Conservation (phyloP, 495 filamentous ascomycete species). For the Tuber melanosporum region DNA sequence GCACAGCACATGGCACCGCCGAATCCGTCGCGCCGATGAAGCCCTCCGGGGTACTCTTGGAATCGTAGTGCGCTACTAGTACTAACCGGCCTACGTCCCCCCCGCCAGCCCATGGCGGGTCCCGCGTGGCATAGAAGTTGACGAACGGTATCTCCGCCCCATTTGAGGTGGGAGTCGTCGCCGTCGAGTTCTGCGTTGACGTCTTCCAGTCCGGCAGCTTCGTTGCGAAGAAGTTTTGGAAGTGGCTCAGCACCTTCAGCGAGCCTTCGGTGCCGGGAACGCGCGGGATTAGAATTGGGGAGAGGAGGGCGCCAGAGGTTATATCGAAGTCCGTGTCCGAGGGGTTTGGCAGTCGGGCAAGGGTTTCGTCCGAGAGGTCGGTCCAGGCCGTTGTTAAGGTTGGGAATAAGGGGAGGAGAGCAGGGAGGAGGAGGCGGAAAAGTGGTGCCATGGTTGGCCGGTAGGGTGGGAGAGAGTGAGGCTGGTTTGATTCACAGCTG, state of each 20-base stretch:
- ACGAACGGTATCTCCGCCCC: conserved; percentile 67
- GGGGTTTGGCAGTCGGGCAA: conserved; percentile 56
- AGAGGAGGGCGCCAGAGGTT: conserved; percentile 60
- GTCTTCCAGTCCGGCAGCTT: conserved; percentile 73
- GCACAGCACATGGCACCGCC: conserved; percentile 84
- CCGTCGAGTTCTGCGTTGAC: conserved; percentile 78
- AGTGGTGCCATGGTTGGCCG: background rate
- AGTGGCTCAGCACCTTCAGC: conserved; percentile 68
- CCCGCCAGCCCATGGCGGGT: conserved; percentile 68
- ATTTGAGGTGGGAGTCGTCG: conserved; percentile 66
- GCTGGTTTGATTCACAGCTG: background rate
- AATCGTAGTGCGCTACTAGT: conserved; percentile 92
- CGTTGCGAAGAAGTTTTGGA: conserved; percentile 67
- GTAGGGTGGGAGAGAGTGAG: background rate
- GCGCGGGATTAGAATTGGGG: conserved; percentile 82
- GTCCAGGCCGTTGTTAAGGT: conserved; percentile 56
- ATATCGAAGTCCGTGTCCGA: conserved; percentile 76
- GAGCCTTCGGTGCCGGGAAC: conserved; percentile 80
- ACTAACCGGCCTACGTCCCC: conserved; percentile 76
- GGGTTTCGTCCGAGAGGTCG: conserved; percentile 62
- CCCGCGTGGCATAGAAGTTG: conserved; percentile 80
- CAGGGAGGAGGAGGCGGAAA: conserved; percentile 9
- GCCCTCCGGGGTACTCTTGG: conserved; percentile 68
- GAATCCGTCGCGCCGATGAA: conserved; percentile 95
- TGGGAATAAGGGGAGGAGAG: conserved; percentile 44